A percentile compares a stretch with the other conserved stretches of the same genome.
Evolutionary conservation across 2,329 filamentous ascomycete species (phyloP).

Genomic region (Colletotrichum tamarilloi): DNA sequence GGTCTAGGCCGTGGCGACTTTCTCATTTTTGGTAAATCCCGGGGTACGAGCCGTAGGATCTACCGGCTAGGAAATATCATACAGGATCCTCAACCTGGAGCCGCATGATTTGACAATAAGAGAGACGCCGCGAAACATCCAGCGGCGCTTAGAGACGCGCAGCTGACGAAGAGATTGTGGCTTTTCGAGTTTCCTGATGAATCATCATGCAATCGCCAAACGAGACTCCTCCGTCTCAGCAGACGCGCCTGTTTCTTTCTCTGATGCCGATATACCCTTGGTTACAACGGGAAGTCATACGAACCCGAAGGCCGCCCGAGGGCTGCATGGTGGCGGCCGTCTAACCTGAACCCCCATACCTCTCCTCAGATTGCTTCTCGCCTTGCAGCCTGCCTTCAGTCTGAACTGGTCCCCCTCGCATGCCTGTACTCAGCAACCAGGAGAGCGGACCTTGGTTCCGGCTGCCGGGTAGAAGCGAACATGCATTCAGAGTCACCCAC

Average conservation of each 20-base stretch:
- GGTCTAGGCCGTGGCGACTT: background rate
- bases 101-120: background rate
- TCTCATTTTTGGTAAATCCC: background rate
- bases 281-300: slow-evolving; percentile 8
- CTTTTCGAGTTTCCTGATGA: background rate
- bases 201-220: slow-evolving; percentile 5
- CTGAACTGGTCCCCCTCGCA: slow-evolving; percentile 9
- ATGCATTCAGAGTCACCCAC: slow-evolving; percentile 2
- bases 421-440: background rate
- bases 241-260: background rate
- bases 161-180: background rate
- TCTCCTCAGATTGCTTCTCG: slow-evolving; percentile 4
- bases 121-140: background rate
- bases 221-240: background rate
- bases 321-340: slow-evolving; percentile 24
- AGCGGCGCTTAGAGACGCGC: background rate
- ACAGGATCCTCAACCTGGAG: background rate
- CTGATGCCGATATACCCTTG: slow-evolving; percentile 22
- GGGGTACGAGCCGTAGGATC: background rate
- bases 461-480: background rate
- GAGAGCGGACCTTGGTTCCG: slow-evolving; percentile 1
- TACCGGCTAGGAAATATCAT: background rate
- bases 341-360: background rate
- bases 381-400: slow-evolving; percentile 15
- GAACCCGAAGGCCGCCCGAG: slow-evolving; percentile 29